A percentile compares a stretch with the other conserved stretches of the same genome.
phyloP scores from a whole-genome alignment of 2,329 filamentous ascomycete species.

The Pseudogymnoascus sp. region DNA sequence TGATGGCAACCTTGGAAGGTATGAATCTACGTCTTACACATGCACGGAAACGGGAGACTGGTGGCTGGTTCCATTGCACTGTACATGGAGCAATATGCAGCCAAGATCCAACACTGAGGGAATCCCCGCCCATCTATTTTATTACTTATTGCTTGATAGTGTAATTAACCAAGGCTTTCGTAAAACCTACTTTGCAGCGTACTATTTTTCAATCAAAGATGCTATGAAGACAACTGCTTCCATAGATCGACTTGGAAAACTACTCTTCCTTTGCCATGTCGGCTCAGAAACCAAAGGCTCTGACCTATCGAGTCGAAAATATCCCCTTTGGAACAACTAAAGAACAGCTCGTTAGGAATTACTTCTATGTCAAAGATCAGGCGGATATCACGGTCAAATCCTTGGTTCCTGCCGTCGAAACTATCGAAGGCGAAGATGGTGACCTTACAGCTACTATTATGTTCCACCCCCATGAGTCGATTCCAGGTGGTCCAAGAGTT shows the following conservation, averaged over 20 bases:
- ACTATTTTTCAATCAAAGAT: neutral
- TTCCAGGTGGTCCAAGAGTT: neutral
- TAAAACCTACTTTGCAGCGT: neutral
- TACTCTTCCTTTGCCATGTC: neutral
- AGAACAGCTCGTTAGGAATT: slow-evolving; percentile 8
- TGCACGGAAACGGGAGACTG: neutral
- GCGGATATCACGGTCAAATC: slow-evolving; percentile 11
- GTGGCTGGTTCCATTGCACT: neutral
- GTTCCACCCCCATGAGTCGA: neutral
- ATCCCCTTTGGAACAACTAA: slow-evolving; percentile 12
- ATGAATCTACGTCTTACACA: neutral
- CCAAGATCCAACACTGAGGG: neutral
- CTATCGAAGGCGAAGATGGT: slow-evolving; percentile 3
- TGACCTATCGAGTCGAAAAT: slow-evolving; percentile 13
- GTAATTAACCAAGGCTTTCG: neutral
- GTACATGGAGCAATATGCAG: neutral
- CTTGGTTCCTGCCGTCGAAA: neutral
- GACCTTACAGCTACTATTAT: slow-evolving; percentile 2
- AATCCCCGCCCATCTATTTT: neutral
- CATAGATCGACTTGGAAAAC: neutral
- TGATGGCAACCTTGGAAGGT: neutral
- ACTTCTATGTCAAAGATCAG: slow-evolving; percentile 12
- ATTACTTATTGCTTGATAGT: neutral
- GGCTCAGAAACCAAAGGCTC: neutral
- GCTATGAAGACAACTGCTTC: neutral